Percentiles rank a stretch among this genome's conserved stretches.
These are phyloP conservation scores for Vanderwaltozyma verrucispora DNA, from an alignment of 805 yeast genomes.

Conservation along the genomic window DNA sequence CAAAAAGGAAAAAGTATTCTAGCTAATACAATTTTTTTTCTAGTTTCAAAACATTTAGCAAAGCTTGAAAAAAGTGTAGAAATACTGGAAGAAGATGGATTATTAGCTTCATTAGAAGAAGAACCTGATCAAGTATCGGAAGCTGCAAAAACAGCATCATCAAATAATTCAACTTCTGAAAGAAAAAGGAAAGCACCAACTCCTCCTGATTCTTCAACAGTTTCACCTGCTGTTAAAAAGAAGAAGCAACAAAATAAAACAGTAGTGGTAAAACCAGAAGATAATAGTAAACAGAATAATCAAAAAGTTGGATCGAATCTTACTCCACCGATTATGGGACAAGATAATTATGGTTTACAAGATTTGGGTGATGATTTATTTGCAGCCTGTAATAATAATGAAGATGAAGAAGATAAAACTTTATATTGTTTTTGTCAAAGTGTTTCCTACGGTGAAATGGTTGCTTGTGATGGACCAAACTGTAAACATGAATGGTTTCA, in stretches of 20 bases:
- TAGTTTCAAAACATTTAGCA: slow-evolving; percentile 64
- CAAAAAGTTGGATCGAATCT: slow-evolving; percentile 1
- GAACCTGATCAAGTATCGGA: slow-evolving; percentile 25
- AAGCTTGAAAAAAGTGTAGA: slow-evolving; percentile 68
- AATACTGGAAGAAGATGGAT: slow-evolving; percentile 70
- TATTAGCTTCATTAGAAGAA: slow-evolving; percentile 47
- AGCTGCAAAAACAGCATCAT: slow-evolving; percentile 24
- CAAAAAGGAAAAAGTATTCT: slow-evolving; percentile 72
- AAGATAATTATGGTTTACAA: slow-evolving; percentile 11
- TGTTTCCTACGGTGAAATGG: slow-evolving; percentile 92
- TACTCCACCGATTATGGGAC: slow-evolving; percentile 2
- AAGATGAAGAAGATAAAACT: slow-evolving; percentile 52
- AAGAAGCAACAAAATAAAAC: slow-evolving; percentile 16
- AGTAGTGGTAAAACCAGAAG: slow-evolving; percentile 3
- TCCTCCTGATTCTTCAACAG: slow-evolving; percentile 7
- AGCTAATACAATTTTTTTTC: slow-evolving; percentile 74
- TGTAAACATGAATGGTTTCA: slow-evolving; percentile 95
- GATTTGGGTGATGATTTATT: slow-evolving; percentile 27
- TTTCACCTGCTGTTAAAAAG: slow-evolving; percentile 11
- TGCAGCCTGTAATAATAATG: slow-evolving; percentile 19
- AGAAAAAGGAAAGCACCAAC: slow-evolving; percentile 16
- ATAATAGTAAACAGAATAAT: slow-evolving; percentile 1
- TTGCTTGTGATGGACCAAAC: slow-evolving; percentile 86
- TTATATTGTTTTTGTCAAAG: slow-evolving; percentile 88
- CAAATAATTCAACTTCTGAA: slow-evolving; percentile 9